Evolutionary conservation across 2,329 filamentous ascomycete species (phyloP).

Genomic region (Aureobasidium sp.): DNA sequence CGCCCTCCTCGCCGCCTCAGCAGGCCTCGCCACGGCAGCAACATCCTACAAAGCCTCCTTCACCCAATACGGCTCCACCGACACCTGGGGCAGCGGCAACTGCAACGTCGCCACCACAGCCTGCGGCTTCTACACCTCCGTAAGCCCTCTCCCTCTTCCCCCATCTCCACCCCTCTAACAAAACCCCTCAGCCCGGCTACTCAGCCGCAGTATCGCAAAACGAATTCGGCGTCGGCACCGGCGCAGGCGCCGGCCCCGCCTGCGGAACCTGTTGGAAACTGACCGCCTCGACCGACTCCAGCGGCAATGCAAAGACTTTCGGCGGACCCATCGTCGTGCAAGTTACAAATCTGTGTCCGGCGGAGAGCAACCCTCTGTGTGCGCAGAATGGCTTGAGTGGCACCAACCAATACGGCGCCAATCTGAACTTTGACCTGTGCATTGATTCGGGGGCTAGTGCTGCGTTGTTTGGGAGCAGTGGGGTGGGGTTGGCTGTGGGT

Average conservation of each 20-base stretch:
- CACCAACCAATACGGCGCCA: conserved; percentile 32
- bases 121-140: conserved; percentile 27
- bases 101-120: conserved; percentile 31
- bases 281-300: conserved; percentile 27
- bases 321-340: conserved; percentile 27
- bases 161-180: background rate
- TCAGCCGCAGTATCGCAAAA: conserved; percentile 32
- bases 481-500: conserved; percentile 26
- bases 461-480: conserved; percentile 28
- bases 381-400: conserved; percentile 25
- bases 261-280: conserved; percentile 34
- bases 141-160: background rate
- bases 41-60: conserved; percentile 23
- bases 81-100: conserved; percentile 26
- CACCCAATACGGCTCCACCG: conserved; percentile 29
- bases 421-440: conserved; percentile 35
- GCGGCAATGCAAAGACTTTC: conserved; percentile 19
- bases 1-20: background rate
- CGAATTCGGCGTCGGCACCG: conserved; percentile 30
- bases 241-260: conserved; percentile 29
- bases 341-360: conserved; percentile 35
- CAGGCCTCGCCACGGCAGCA: conserved; percentile 1
- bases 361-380: conserved; percentile 31
- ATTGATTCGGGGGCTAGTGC: conserved; percentile 29
- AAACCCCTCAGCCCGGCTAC: conserved; percentile 21